These are phyloP conservation scores for Parasarocladium wereldwijsianum DNA, from an alignment of 2,329 filamentous ascomycete species.

Conservation along the genomic window DNA sequence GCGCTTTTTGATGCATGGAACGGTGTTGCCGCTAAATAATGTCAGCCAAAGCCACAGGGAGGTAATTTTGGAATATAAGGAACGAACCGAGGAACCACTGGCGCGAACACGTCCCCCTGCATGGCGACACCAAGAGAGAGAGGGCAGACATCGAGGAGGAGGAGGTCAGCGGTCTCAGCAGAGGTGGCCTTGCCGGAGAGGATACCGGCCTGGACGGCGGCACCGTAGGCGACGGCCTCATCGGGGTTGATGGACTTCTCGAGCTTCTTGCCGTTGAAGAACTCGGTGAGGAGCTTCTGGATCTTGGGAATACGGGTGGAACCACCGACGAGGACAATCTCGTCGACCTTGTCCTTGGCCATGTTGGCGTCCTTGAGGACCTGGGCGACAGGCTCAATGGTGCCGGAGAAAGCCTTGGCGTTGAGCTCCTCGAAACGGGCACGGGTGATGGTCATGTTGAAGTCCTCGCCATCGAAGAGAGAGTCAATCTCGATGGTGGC, in stretches of 20 bases:
- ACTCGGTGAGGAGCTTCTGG: conserved; percentile 98
- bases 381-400: conserved; percentile 88
- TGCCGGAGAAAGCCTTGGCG: conserved; percentile 86
- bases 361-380: conserved; percentile 86
- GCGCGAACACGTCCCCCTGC: conserved; percentile 98
- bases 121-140: conserved; percentile 97
- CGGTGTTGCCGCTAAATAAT: conserved; percentile 53
- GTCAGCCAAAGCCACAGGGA: no score
- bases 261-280: conserved; percentile 99
- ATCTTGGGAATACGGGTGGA: conserved; percentile 98
- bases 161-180: conserved; percentile 83
- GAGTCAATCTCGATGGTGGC: conserved; percentile 98
- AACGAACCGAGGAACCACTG: conserved; percentile 50
- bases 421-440: conserved; percentile 98
- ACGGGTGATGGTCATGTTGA: conserved; percentile 93
- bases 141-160: conserved; percentile 90
- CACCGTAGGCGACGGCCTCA: conserved; percentile 97
- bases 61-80: no score
- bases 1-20: conserved; percentile 67
- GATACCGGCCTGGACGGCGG: conserved; percentile 96
- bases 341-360: conserved; percentile 84
- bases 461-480: conserved; percentile 94
- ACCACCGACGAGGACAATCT: conserved; percentile 97
- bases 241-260: conserved; percentile 99
- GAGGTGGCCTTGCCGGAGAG: conserved; percentile 96